Evolutionary conservation across 2,329 filamentous ascomycete species (phyloP).

Genomic region (Aspergillaceae sp.): DNA sequence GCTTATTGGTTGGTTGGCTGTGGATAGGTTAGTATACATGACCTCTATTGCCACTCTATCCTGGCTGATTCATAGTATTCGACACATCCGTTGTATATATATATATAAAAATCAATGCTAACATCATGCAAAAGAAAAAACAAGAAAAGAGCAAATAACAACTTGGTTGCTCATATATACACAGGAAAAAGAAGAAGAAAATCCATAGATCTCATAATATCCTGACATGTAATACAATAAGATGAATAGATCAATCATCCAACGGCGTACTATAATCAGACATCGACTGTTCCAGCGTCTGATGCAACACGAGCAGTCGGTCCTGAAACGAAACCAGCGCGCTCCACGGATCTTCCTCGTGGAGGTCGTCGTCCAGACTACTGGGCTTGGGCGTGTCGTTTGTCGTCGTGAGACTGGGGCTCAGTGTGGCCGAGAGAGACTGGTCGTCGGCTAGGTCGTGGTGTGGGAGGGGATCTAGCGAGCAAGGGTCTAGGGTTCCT

Average conservation of each 20-base stretch:
- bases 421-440: conserved; percentile 12
- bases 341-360: conserved; percentile 7
- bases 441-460: conserved; percentile 19
- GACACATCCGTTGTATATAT: too few species aligned
- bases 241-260: conserved; percentile 3
- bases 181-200: conserved; percentile 3
- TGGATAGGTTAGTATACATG: too few species aligned
- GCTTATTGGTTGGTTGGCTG: too few species aligned
- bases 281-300: conserved; percentile 11
- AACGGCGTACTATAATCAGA: conserved; percentile 7
- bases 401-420: conserved; percentile 4
- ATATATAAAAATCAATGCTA: too few species aligned
- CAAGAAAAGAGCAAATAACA: too few species aligned
- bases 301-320: conserved; percentile 9
- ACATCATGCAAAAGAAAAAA: too few species aligned
- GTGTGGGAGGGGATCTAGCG: conserved; percentile 13
- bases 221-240: too few species aligned
- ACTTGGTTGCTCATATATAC: not conserved
- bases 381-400: conserved; percentile 7
- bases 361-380: not conserved
- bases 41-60: too few species aligned
- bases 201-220: not conserved
- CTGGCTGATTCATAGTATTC: too few species aligned
- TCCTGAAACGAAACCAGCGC: conserved; percentile 12
- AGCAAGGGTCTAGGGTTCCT: not conserved